Percentiles rank a stretch among this genome's conserved stretches.
Conservation (phyloP, 1,284 basidiomycete genomes). For the Tilletia indica region DNA sequence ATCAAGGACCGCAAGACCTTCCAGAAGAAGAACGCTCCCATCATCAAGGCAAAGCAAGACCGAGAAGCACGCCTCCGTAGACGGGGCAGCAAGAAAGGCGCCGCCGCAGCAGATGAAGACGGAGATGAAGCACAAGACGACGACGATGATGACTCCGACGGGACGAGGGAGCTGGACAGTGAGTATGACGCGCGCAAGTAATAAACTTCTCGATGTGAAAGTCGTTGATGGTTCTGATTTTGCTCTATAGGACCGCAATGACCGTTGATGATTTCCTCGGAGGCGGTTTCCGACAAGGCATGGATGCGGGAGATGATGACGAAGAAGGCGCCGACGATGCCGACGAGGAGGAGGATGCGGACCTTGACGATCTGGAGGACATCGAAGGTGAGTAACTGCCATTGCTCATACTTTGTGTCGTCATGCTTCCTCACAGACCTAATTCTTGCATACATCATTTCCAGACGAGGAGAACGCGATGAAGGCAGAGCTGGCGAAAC, state of each 20-base stretch:
- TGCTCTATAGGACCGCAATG: constrained; percentile 30
- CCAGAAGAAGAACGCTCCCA: constrained; percentile 41
- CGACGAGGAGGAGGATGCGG: constrained; percentile 32
- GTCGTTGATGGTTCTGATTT: constrained; percentile 3
- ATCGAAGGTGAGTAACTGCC: constrained; percentile 25
- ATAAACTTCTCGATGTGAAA: constrained; percentile 19
- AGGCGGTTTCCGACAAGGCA: constrained; percentile 47
- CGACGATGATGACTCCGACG: constrained; percentile 23
- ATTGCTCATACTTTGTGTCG: neutral
- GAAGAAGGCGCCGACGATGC: constrained; percentile 30
- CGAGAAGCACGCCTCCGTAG: constrained; percentile 17
- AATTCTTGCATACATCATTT: neutral
- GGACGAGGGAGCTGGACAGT: constrained; percentile 21
- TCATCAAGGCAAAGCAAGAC: constrained; percentile 34
- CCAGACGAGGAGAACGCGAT: constrained; percentile 38
- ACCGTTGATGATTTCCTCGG: constrained; percentile 53
- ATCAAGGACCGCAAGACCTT: constrained; percentile 46
- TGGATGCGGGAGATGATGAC: constrained; percentile 26
- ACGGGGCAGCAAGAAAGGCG: neutral
- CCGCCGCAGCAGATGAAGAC: constrained; percentile 21
- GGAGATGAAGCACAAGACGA: constrained; percentile 30
- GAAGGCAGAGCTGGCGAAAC: constrained; percentile 71
- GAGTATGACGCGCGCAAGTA: neutral
- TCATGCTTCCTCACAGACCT: neutral
- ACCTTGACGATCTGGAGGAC: constrained; percentile 43